Base-by-base conservation (phyloP, 495 filamentous ascomycete genomes). In the Copromyces sp. region DNA sequence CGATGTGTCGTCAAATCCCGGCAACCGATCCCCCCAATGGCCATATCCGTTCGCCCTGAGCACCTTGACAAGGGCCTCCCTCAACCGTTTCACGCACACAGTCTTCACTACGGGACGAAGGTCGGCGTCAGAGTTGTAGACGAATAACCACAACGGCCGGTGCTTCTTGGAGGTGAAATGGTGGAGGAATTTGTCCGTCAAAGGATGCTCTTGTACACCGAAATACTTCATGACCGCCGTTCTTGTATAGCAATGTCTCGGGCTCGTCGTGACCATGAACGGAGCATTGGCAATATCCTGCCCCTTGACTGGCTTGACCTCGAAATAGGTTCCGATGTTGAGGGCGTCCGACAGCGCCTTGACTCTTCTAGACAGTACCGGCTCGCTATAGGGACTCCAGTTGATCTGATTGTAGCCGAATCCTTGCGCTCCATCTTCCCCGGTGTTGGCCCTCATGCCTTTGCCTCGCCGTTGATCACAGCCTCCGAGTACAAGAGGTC, bases 11-110 rank as follows among this genome's bases (percentile, higher is more conserved):
- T 35, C 69, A 5, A 20, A 32, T 65, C 69, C 59, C 29, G 69
- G 42, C 38, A 76, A 35, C 35, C 73, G 78, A 44, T 74, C 83
- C 24, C 91, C 91, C 32, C 85, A 74, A n/a, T 74, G 69, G 76
- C 88, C 86, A 74, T 86, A 90, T 1, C 90, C 90, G 68, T 80
- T 83, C 40, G 78, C 83, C 72, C 79, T 83, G 74, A 94, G 80
- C 20, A 86, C 87, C 68, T 87, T 82, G 69, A 73, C 74, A 44
- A 94, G 82, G 0, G 90, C 90, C 24, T 80, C 76, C 40, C 83
- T 79, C 11, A 89, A 47, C 79, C 86, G 84, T 76, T 86, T 84
- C 38, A 77, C 78, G 9, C 81, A 80, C 84, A 82, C 87, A 5
- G 79, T 84, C 47, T 89, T 84, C 17, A 93, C 86, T 53, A 89